Conservation (phyloP, 2,329 filamentous ascomycete species). For the Penicillium hordei region DNA sequence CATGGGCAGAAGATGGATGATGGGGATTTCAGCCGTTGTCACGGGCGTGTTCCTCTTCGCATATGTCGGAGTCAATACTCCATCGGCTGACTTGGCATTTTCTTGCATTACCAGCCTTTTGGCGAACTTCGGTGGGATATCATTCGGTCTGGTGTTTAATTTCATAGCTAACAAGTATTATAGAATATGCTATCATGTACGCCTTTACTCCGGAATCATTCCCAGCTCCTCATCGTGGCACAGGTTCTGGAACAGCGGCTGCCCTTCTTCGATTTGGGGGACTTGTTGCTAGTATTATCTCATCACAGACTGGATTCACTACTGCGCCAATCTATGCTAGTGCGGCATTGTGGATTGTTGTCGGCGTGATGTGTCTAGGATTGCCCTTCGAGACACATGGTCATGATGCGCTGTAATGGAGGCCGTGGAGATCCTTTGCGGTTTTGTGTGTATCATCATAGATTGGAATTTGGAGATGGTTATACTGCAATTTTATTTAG, state of each 20-base stretch:
- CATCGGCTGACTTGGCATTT: constrained; percentile 34
- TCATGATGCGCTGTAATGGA: constrained; percentile 23
- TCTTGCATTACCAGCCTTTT: constrained; percentile 49
- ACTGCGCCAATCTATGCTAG: constrained; percentile 48
- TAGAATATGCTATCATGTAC: constrained; percentile 36
- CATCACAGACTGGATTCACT: constrained; percentile 46
- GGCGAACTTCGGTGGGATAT: constrained; percentile 35
- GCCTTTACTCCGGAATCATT: constrained; percentile 32
- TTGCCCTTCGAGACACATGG: constrained; percentile 49
- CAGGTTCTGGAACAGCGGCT: constrained; percentile 37
- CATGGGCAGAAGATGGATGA: constrained; percentile 47
- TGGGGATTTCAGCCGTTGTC: constrained; percentile 46
- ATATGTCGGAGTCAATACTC: constrained; percentile 46
- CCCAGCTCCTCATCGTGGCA: constrained; percentile 29
- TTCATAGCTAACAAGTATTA: background rate
- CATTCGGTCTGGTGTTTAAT: background rate
- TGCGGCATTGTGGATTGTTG: constrained; percentile 47
- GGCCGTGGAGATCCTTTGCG: too few relatives aligned
- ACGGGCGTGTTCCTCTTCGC: constrained; percentile 51
- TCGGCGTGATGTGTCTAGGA: constrained; percentile 44
- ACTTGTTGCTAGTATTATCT: constrained; percentile 46
- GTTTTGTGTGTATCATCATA: background rate
- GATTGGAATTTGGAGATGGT: background rate
- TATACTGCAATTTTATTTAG: background rate
- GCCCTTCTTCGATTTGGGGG: constrained; percentile 31